phyloP scores from a whole-genome alignment of 2,329 filamentous ascomycete genomes.

The Alternaria metachromatica region DNA sequence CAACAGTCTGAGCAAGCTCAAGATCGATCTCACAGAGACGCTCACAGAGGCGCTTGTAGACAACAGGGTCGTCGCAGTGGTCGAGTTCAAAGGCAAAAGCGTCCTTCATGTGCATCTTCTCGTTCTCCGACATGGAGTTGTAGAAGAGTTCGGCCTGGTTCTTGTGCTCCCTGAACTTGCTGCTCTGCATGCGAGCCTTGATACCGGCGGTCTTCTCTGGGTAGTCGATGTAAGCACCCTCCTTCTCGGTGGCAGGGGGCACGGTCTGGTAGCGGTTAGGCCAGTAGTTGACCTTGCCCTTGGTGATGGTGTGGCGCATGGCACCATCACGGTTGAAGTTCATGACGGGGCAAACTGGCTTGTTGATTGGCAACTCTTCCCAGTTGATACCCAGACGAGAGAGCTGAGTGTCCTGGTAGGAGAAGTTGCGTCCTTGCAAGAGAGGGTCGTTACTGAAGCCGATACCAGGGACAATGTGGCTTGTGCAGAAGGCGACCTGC shows the following conservation, averaged over 20 bases:
- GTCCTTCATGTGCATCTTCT: slow-evolving; percentile 67
- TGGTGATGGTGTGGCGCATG: slow-evolving; percentile 74
- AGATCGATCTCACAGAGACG: slow-evolving; percentile 77
- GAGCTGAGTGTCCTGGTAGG: slow-evolving; percentile 72
- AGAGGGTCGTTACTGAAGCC: slow-evolving; percentile 79
- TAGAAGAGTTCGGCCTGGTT: slow-evolving; percentile 83
- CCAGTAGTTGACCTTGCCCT: slow-evolving; percentile 79
- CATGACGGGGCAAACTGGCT: slow-evolving; percentile 75
- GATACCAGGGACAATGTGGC: slow-evolving; percentile 79
- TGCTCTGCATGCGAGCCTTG: slow-evolving; percentile 71
- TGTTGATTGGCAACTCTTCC: slow-evolving; percentile 79
- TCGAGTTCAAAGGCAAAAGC: slow-evolving; percentile 76
- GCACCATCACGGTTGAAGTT: slow-evolving; percentile 79
- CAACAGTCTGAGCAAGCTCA: slow-evolving; percentile 70
- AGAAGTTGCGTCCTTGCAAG: slow-evolving; percentile 74
- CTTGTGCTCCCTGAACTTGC: slow-evolving; percentile 80
- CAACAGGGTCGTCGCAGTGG: slow-evolving; percentile 79
- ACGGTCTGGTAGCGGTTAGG: slow-evolving; percentile 72
- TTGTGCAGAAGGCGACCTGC: slow-evolving; percentile 82
- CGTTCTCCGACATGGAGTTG: slow-evolving; percentile 73
- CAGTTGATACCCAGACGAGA: slow-evolving; percentile 75
- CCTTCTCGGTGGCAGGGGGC: slow-evolving; percentile 66
- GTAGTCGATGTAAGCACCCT: slow-evolving; percentile 74
- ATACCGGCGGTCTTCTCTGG: slow-evolving; percentile 70
- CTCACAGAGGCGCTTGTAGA: slow-evolving; percentile 73